These are phyloP conservation scores for Paramecium primaurelia DNA, from an alignment of 73 alveolate genomes.

Conservation along the genomic window DNA sequence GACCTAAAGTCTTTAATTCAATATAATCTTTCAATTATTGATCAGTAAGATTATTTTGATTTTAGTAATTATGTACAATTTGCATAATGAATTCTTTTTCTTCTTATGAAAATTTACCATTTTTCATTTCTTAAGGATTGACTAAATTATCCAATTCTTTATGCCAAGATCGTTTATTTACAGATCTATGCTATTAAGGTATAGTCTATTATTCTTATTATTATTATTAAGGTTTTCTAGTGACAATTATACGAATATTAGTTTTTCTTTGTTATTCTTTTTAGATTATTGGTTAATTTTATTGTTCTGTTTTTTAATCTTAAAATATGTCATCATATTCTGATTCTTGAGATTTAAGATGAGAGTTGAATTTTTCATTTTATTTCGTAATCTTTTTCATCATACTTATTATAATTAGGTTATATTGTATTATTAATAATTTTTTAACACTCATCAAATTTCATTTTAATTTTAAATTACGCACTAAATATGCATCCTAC, in stretches of 20 bases:
- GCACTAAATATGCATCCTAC: slow-evolving; percentile 41
- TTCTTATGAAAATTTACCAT: background rate
- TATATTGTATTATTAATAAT: background rate
- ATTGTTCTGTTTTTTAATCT: background rate
- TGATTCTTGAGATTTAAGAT: background rate
- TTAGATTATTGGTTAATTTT: background rate
- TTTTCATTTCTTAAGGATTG: background rate
- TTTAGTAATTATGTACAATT: background rate
- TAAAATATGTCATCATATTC: background rate
- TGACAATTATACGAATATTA: background rate
- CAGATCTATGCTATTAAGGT: background rate
- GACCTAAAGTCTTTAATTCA: background rate
- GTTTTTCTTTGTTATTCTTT: background rate
- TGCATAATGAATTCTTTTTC: background rate
- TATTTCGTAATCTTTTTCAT: background rate
- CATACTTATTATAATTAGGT: background rate
- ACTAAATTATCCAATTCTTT: background rate
- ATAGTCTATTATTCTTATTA: background rate
- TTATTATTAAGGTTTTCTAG: background rate
- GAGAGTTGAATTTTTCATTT: background rate
- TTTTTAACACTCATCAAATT: background rate
- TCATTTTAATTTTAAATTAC: background rate
- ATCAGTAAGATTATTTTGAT: background rate
- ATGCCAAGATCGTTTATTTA: background rate
- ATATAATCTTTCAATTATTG: background rate